Evolutionary conservation across 2,329 filamentous ascomycete species (phyloP).

Genomic region (Purpureocillium lavendulum): DNA sequence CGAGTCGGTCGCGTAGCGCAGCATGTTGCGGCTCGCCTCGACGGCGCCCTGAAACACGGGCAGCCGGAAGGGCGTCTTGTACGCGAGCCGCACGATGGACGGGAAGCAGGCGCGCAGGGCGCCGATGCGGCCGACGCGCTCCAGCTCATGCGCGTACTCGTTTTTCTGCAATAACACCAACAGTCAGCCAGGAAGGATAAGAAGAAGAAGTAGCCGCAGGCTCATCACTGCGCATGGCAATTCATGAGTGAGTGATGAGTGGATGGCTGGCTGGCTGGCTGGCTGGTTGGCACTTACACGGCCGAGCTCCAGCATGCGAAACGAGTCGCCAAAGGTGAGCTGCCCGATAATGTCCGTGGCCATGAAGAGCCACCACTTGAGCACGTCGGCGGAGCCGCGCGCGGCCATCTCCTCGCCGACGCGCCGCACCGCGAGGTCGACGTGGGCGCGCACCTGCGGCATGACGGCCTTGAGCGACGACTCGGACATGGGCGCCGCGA

Average conservation of each 20-base stretch:
- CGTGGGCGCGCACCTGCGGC: constrained; percentile 23
- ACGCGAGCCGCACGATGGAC: constrained; percentile 13
- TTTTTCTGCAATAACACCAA: constrained; percentile 22
- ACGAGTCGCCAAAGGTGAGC: constrained; percentile 47
- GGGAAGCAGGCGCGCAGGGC: constrained; percentile 20
- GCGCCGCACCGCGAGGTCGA: constrained; percentile 28
- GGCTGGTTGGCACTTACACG: constrained; percentile 32
- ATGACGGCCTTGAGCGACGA: constrained; percentile 21
- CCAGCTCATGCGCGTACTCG: constrained; percentile 31
- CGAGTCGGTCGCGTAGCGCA: constrained; percentile 17
- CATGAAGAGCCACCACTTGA: constrained; percentile 47
- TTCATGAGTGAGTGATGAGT: too few species aligned
- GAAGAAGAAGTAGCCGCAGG: too few species aligned
- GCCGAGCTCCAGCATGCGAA: constrained; percentile 40
- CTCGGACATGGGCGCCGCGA: constrained; percentile 31
- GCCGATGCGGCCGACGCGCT: constrained; percentile 12
- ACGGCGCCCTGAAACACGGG: constrained; percentile 11
- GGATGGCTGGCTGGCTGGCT: too few species aligned
- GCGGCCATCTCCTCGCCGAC: constrained; percentile 34
- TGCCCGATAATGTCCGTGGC: constrained; percentile 46
- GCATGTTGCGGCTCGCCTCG: constrained; percentile 9
- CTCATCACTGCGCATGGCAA: too few species aligned
- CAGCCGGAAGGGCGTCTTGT: constrained; percentile 11
- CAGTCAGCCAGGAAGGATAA: constrained; percentile 14
- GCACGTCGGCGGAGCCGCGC: constrained; percentile 31